Base-by-base conservation (phyloP, 495 filamentous ascomycete genomes). In the Aspergillus carlsbadensis region DNA sequence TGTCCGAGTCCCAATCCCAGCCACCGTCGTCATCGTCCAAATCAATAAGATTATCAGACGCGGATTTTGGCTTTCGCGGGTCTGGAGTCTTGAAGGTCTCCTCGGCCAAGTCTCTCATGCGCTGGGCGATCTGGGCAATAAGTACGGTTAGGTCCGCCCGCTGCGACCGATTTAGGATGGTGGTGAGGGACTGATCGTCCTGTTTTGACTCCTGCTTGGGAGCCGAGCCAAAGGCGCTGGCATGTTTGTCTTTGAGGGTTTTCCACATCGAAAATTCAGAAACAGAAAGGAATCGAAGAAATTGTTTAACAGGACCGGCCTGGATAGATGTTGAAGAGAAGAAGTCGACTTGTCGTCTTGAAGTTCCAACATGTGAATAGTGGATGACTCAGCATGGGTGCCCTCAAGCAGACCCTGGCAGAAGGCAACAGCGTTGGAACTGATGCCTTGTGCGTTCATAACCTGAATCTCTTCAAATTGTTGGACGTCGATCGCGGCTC, bases 121-220 rank as follows among this genome's bases (percentile, higher is more conserved):
- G 70, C 54, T 73, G 65, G 26, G 67, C 68, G 13, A 74, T 68
- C 45, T 70, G 66, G 18, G 73, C 74, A 18, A 81, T 71, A 10
- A 82, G 70, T 5, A 77, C 62, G 6, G 74, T 80, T 36, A 82
- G 65, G 33, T 81, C 79, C 15, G 60, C 78, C 3, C 80, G 72
- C 49, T 81, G 73, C 21, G 75, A 70, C 36, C 74, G 75, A 57
- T 79, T 71, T 44, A 82, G 58, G 42, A 80, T 76, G 31, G 78
- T 78, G 26, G 73, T 79, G 37, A 82, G 64, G 62, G 78, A 74
- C 64, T 77, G 74, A 34, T 76, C 66, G 48, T 60, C 66, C 33
- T n/a, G n/a, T n/a, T 60, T 61, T 34, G 62, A 47, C 26, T 56
- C 42, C 26, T 61, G 40, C 22, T 59, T 31, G 20, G 70, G 54